A percentile compares a stretch with the other conserved stretches of the same genome.
Evolutionary conservation across 179 eudicot genomes (phyloP).

Genomic region (Beta macrorhiza): DNA sequence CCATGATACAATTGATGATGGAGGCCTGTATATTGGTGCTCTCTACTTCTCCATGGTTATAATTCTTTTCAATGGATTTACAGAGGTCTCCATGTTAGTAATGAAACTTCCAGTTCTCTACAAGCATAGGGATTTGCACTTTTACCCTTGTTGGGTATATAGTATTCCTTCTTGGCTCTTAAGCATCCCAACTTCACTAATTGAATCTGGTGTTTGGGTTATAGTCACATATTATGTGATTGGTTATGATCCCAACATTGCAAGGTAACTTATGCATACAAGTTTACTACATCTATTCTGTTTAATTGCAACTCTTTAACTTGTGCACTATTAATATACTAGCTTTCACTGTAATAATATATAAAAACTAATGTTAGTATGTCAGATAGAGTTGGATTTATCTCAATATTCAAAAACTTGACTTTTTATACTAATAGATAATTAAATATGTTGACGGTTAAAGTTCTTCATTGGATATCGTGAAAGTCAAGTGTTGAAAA

Average conservation of each 20-base stretch:
- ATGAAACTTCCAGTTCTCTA: constrained; percentile 84
- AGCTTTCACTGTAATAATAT: too few relatives aligned
- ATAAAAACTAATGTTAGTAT: too few relatives aligned
- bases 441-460: too few relatives aligned
- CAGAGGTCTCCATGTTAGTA: constrained; percentile 90
- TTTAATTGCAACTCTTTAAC: too few relatives aligned
- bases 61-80: constrained; percentile 91
- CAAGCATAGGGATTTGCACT: constrained; percentile 89
- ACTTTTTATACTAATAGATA: too few relatives aligned
- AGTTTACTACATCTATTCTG: background rate
- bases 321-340: too few relatives aligned
- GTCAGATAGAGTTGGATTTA: too few relatives aligned
- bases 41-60: constrained; percentile 90
- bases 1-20: constrained; percentile 80
- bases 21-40: constrained; percentile 72
- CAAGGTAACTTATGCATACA: constrained; percentile 42
- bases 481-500: too few relatives aligned
- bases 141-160: constrained; percentile 91
- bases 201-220: constrained; percentile 92
- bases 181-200: constrained; percentile 81
- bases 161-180: constrained; percentile 78
- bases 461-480: too few relatives aligned
- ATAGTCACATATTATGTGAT: constrained; percentile 75
- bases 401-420: too few relatives aligned
- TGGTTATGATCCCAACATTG: constrained; percentile 79